These are phyloP conservation scores for Fusarium mexicanum DNA, from an alignment of 2,329 filamentous ascomycete genomes.

Conservation along the genomic window DNA sequence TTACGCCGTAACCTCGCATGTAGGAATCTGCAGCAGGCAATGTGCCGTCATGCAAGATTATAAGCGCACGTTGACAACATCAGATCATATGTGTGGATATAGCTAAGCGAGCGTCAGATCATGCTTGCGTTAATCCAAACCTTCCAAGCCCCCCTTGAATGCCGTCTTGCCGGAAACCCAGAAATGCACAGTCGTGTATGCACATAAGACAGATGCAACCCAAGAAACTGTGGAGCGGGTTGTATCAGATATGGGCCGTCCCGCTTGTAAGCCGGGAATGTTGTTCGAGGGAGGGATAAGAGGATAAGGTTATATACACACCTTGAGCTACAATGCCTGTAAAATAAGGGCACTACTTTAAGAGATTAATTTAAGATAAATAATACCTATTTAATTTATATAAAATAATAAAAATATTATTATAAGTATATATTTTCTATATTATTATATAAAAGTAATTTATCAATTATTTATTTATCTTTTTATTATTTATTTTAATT, in stretches of 20 bases:
- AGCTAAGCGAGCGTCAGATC: background rate
- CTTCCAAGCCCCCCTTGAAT: background rate
- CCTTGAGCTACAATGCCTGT: background rate
- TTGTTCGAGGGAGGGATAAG: background rate
- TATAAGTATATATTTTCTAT: no score
- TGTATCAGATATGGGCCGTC: background rate
- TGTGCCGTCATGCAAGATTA: background rate
- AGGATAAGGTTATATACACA: background rate
- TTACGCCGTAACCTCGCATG: background rate
- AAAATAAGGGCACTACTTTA: background rate
- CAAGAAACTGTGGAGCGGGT: background rate
- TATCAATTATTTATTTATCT: no score
- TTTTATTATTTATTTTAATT: no score
- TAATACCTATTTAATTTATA: no score
- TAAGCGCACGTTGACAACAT: background rate
- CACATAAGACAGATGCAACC: background rate
- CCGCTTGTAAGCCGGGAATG: background rate
- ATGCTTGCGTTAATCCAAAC: background rate
- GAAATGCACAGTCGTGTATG: background rate
- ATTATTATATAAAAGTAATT: no score
- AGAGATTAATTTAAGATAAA: fast-evolving
- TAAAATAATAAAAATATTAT: no score
- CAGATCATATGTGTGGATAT: background rate
- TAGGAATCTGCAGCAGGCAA: background rate
- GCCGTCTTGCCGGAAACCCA: background rate